Evolutionary conservation across 1,284 basidiomycete genomes (phyloP).

Genomic region (Puccinia triticina): DNA sequence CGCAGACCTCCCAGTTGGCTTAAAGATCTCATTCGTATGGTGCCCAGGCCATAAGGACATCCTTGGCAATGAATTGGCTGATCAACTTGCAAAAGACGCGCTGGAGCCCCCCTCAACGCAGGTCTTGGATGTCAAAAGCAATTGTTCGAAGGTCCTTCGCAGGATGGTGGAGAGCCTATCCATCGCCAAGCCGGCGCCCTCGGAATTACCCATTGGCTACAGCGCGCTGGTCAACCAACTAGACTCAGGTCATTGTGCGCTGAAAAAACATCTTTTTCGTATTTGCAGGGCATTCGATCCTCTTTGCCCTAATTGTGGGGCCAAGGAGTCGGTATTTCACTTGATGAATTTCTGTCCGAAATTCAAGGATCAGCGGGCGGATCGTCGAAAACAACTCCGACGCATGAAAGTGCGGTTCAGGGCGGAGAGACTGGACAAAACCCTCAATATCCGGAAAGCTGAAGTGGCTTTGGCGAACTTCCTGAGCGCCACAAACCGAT

Average conservation of each 20-base stretch:
- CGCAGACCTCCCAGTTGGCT: no score
- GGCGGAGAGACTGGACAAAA: not conserved
- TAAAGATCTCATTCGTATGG: not conserved
- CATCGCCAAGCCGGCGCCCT: not conserved
- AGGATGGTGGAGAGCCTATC: no score
- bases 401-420: not conserved
- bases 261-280: not conserved
- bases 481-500: not conserved
- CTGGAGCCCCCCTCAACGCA: not conserved
- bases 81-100: no score
- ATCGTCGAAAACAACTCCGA: not conserved
- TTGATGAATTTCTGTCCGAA: not conserved
- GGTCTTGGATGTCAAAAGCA: not conserved
- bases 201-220: not conserved
- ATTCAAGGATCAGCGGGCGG: not conserved
- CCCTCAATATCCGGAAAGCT: not conserved
- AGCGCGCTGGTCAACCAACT: not conserved
- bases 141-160: not conserved
- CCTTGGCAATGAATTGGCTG: not conserved
- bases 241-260: no score
- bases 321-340: not conserved
- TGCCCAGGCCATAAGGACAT: not conserved
- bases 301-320: not conserved
- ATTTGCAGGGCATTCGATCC: not conserved
- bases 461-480: not conserved